Evolutionary conservation across 768 basidiomycete species (phyloP).

Genomic region (Lyophyllum decastes): DNA sequence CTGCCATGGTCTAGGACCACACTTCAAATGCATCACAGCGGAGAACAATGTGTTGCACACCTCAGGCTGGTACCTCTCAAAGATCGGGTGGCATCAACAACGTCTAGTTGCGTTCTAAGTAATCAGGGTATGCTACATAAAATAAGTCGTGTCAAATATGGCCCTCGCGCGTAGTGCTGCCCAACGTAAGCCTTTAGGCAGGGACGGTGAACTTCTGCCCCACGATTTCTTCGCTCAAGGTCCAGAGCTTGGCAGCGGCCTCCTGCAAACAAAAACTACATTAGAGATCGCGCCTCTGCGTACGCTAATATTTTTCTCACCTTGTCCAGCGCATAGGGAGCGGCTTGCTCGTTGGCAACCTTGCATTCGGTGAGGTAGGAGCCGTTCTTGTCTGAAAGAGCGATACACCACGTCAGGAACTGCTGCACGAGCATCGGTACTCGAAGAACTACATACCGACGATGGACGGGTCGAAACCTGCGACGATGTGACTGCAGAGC

Average conservation of each 20-base stretch:
- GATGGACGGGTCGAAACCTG: constrained; percentile 9
- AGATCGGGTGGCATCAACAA: too few relatives aligned
- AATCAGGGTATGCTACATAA: neutral
- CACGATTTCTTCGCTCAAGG: constrained; percentile 15
- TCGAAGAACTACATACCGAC: neutral
- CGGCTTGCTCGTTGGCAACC: constrained; percentile 8
- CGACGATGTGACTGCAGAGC: constrained; percentile 6
- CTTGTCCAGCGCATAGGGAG: constrained; percentile 9
- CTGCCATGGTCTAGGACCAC: too few relatives aligned
- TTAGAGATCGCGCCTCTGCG: neutral
- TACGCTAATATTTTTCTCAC: neutral
- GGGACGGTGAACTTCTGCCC: constrained; percentile 6
- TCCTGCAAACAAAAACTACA: neutral
- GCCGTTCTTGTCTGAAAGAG: constrained; percentile 4
- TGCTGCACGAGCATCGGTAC: neutral
- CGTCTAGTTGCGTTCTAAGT: too few relatives aligned
- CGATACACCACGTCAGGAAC: neutral
- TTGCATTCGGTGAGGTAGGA: constrained; percentile 8
- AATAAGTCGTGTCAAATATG: neutral
- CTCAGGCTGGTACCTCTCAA: too few relatives aligned
- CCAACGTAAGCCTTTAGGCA: neutral
- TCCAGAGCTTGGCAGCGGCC: constrained; percentile 14
- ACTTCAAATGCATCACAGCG: too few relatives aligned
- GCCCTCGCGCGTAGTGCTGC: neutral
- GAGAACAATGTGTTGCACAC: too few relatives aligned